These are phyloP conservation scores for Catunica adiposa DNA, from an alignment of 2,329 filamentous ascomycete genomes.

Conservation along the genomic window DNA sequence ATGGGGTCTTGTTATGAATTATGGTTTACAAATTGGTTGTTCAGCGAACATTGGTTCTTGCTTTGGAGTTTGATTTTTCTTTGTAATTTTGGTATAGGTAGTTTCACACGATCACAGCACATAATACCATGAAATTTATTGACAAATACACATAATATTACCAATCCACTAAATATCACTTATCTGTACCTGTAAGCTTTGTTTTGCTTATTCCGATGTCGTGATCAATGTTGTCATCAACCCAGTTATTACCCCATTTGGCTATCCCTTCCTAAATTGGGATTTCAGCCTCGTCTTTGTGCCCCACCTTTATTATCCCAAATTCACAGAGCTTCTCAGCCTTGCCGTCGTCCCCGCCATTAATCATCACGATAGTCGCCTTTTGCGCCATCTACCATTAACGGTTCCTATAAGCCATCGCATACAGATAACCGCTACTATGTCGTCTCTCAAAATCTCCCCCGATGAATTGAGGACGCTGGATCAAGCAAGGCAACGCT, in stretches of 20 bases:
- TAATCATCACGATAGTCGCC: neutral
- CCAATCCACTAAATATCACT: neutral
- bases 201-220: neutral
- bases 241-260: neutral
- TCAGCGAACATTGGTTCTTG: neutral
- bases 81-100: neutral
- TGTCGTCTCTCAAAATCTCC: constrained; percentile 33
- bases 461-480: constrained; percentile 49
- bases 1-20: neutral
- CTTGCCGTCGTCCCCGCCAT: neutral
- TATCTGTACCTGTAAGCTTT: neutral
- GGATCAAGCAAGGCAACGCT: constrained; percentile 51
- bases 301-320: neutral
- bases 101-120: neutral
- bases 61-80: constrained; percentile 6
- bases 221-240: neutral
- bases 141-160: neutral
- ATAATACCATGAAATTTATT: neutral
- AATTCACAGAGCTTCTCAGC: neutral
- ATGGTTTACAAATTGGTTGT: neutral
- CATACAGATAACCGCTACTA: constrained; percentile 13
- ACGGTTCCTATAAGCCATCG: neutral
- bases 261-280: neutral
- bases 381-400: neutral
- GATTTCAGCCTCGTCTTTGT: constrained; percentile 1